Evolutionary conservation across 306 rosid genomes (phyloP), one percentile per base, ranked within the genome.

Genomic region (Ochetophila trinervis): DNA sequence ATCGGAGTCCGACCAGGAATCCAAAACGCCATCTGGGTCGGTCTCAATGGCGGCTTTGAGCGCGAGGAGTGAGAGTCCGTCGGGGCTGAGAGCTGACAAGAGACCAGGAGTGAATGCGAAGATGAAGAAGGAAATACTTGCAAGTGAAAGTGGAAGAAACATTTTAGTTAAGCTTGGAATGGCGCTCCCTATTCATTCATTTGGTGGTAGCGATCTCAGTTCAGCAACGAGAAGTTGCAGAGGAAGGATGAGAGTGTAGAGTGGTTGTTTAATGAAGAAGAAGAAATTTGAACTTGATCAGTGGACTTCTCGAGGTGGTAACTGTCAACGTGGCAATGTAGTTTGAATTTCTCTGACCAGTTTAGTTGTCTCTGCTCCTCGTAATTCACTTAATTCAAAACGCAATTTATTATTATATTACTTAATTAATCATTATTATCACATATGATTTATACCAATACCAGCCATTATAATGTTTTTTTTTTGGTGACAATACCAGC

Each of bases 41-140:
- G 69, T 23, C 0, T 85, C 89, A 10, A 90, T 70, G 22, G 97
- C 95, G 68, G 91, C 87, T 69, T 90, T 90, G 55, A 90, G 85
- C 0, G 95, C 97, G 2, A 90, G 80, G n/a, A 90, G 90, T 18
- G 97, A 81, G 58, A 90, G 85, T 0, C 97, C 95, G 14, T 90
- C 97, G 36, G 86, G 75, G 85, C 77, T 85, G 24, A 90, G 82
- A 30, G 85, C 66, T 57, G 47, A 40, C 8, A 72, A 53, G 10
- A 64, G 6, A 5, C 78, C 21, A 73, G 69, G 0, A 6, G 47
- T 1, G 59, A 40, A 24, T 1, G 69, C 6, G 27, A 70, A 35
- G 45, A 65, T 17, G 23, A 23, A 47, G 18, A 62, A 4, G 4
- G 72, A 7, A 57, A 61, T 24, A 3, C 60, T 48, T 14, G 57